phyloP scores from a whole-genome alignment of 768 basidiomycete species.

The Russula compacta region DNA sequence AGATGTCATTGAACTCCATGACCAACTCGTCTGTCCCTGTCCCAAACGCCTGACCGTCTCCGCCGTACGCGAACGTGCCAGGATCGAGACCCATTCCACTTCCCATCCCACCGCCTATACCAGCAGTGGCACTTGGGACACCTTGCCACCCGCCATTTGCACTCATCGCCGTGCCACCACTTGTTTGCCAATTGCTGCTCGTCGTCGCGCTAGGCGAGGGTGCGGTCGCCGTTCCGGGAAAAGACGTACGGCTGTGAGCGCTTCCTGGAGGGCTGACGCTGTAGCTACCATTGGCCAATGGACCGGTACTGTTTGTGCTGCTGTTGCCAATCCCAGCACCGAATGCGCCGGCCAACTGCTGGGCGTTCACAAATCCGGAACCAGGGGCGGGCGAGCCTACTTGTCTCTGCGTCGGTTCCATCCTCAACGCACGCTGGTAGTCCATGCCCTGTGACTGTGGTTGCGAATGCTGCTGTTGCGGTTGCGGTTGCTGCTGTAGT shows the following conservation, averaged over 20 bases:
- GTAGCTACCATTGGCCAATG: constrained; percentile 13
- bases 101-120: constrained; percentile 12
- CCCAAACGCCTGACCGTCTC: constrained; percentile 10
- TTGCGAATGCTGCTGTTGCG: constrained; percentile 25
- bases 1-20: constrained; percentile 20
- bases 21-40: constrained; percentile 7
- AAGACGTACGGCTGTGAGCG: constrained; percentile 18
- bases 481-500: constrained; percentile 22
- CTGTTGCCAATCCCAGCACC: constrained; percentile 6
- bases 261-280: constrained; percentile 17
- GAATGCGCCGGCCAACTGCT: constrained; percentile 12
- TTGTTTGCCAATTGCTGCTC: constrained; percentile 10
- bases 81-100: constrained; percentile 8
- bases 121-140: background rate
- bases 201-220: constrained; percentile 10
- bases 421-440: constrained; percentile 16
- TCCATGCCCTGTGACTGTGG: constrained; percentile 17
- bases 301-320: background rate
- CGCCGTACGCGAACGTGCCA: constrained; percentile 6
- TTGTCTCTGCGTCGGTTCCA: constrained; percentile 6
- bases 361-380: constrained; percentile 12
- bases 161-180: background rate
- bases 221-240: constrained; percentile 11
- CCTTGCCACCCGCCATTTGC: constrained; percentile 7
- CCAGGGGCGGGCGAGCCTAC: constrained; percentile 1